These are phyloP conservation scores for Axilococcus clingmanii DNA, from an alignment of 139 green algal species.

Conservation along the genomic window DNA sequence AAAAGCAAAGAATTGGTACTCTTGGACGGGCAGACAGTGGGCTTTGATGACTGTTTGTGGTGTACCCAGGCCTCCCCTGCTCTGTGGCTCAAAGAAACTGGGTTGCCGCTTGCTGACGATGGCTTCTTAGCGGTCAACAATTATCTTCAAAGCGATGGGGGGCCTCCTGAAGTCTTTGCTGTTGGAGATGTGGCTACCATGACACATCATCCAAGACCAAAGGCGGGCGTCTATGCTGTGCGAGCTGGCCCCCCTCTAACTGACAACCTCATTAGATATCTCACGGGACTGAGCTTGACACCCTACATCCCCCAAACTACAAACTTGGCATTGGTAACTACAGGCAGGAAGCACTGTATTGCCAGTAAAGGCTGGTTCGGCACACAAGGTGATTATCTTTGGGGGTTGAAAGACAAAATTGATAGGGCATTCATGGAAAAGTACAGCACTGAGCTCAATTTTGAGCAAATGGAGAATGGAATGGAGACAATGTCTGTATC, in stretches of 20 bases:
- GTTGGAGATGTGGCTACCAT: slow-evolving; percentile 75
- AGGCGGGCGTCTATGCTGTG: slow-evolving; percentile 96
- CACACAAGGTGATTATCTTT: slow-evolving; percentile 62
- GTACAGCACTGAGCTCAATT: slow-evolving; percentile 46
- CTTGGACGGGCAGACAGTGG: slow-evolving; percentile 13
- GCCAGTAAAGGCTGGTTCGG: slow-evolving; percentile 33
- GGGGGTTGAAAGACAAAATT: slow-evolving; percentile 84
- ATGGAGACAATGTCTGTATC: slow-evolving; percentile 2
- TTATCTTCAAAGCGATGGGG: slow-evolving; percentile 36
- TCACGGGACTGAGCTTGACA: slow-evolving; percentile 49
- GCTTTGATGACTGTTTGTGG: slow-evolving; percentile 87
- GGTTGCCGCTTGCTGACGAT: slow-evolving; percentile 11
- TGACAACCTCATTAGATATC: slow-evolving; percentile 66
- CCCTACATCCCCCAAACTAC: slow-evolving; percentile 72
- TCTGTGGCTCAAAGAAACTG: slow-evolving; percentile 54
- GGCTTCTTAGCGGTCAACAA: slow-evolving; percentile 83
- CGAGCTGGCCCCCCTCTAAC: slow-evolving; percentile 69
- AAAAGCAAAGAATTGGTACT: slow-evolving; percentile 28
- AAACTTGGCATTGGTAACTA: slow-evolving; percentile 72
- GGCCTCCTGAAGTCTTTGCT: slow-evolving; percentile 75
- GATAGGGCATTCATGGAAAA: slow-evolving; percentile 81
- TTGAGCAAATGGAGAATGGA: slow-evolving; percentile 7
- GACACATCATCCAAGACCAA: slow-evolving; percentile 71
- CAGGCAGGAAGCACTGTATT: slow-evolving; percentile 42
- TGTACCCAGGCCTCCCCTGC: slow-evolving; percentile 76